These are phyloP conservation scores for Metschnikowia amazonensis DNA, from an alignment of 805 yeast genomes.

Conservation along the genomic window DNA sequence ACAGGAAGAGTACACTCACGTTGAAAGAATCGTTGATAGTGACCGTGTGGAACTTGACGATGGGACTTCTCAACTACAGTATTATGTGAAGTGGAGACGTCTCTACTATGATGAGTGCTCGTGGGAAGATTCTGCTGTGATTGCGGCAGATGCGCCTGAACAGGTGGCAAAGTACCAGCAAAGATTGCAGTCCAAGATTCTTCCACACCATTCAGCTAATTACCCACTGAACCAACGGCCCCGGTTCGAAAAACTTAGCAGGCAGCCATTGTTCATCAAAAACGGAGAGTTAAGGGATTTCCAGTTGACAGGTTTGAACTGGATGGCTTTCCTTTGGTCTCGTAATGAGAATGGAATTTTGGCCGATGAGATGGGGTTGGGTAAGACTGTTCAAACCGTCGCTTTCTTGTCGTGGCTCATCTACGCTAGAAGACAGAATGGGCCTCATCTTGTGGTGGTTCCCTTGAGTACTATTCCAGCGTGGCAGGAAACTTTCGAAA, in stretches of 20 bases:
- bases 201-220: conserved; percentile 75
- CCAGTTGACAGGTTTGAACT: conserved; percentile 95
- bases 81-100: conserved; percentile 90
- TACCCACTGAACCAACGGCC: conserved; percentile 75
- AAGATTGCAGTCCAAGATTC: conserved; percentile 75
- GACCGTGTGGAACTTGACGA: conserved; percentile 65
- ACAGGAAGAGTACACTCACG: conserved; percentile 74
- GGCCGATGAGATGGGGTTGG: conserved; percentile 99
- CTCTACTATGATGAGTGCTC: conserved; percentile 93
- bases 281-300: conserved; percentile 93
- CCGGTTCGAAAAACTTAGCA: conserved; percentile 75
- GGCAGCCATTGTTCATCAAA: conserved; percentile 86
- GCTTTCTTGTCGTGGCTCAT: conserved; percentile 92
- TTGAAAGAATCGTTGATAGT: conserved; percentile 85
- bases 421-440: conserved; percentile 93
- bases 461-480: conserved; percentile 96
- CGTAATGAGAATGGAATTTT: conserved; percentile 94
- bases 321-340: conserved; percentile 99
- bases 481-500: conserved; percentile 98
- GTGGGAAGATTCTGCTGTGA: conserved; percentile 90
- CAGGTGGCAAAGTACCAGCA: conserved; percentile 81
- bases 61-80: conserved; percentile 67
- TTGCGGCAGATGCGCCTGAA: conserved; percentile 78
- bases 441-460: conserved; percentile 95
- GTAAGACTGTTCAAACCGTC: conserved; percentile 96